A percentile compares a stretch with the other conserved stretches of the same genome.
phyloP scores from a whole-genome alignment of 176 grass and related monocot genomes.

The Olyra latifolia region DNA sequence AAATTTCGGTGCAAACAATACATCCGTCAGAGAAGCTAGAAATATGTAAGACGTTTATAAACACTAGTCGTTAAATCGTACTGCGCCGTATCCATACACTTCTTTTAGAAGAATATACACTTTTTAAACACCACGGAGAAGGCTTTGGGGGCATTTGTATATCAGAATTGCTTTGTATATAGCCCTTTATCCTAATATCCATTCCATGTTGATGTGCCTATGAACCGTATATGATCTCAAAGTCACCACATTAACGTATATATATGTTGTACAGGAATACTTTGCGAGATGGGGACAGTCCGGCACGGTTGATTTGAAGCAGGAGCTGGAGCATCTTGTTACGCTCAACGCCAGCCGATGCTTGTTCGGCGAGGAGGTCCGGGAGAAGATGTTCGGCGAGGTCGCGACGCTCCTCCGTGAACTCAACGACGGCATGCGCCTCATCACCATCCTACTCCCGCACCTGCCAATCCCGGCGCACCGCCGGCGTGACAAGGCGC shows the following conservation, averaged over 20 bases:
- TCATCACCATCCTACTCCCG: slow-evolving; percentile 50
- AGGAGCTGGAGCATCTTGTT: slow-evolving; percentile 54
- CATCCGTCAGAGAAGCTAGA: too few species aligned
- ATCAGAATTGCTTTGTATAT: too few species aligned
- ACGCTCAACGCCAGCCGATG: slow-evolving; percentile 45
- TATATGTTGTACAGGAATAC: slow-evolving; percentile 28
- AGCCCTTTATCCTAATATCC: too few species aligned
- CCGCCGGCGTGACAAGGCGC: slow-evolving; percentile 45
- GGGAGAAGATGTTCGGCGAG: slow-evolving; percentile 51
- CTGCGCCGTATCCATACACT: too few species aligned
- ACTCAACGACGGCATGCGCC: slow-evolving; percentile 49
- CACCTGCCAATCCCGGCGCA: slow-evolving; percentile 56
- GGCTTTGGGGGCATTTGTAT: too few species aligned
- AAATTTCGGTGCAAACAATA: too few species aligned
- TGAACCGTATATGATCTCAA: too few species aligned
- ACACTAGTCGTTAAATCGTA: too few species aligned
- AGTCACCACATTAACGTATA: background rate
- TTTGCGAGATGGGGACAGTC: slow-evolving; percentile 61
- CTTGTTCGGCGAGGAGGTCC: slow-evolving; percentile 52
- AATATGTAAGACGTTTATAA: too few species aligned
- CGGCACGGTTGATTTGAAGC: slow-evolving; percentile 55
- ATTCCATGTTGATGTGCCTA: too few species aligned
- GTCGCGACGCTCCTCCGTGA: slow-evolving; percentile 44
- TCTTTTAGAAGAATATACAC: too few species aligned
- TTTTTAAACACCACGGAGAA: too few species aligned